Base-by-base conservation (phyloP, 2,329 filamentous ascomycete species). In the Fusarium kyushuense region DNA sequence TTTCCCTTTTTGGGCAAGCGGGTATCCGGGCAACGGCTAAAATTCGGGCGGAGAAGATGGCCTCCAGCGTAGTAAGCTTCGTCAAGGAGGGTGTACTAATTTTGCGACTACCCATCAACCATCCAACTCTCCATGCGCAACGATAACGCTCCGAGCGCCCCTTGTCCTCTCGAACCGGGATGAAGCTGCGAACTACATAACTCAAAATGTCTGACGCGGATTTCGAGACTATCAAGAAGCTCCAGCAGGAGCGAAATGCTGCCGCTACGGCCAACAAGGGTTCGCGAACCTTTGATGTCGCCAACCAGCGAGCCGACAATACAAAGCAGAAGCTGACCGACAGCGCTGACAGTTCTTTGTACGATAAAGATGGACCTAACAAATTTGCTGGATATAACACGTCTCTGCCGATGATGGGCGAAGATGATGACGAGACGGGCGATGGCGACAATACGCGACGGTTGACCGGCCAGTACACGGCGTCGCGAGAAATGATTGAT, bases 391-490 rank as follows among this genome's bases (percentile, higher is more conserved):
- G 94, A 70, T 99, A 98, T 79, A 92, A 96, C 77, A 92, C 89
- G n/a, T 94, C 93, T 40, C 92, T 98, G 72, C 91, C 94, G 38
- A 89, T 90, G 57, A 89, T 88, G 73, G 92, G 91, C 73, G 92
- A 91, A 76, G 91, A 90, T 55, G 92, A 93, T 74, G 91, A 93
- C 62, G 90, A 92, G 62, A 93, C 93, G 87, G 87, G 87, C 49
- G 92, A 90, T 78, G 89, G 82, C 58, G 91, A 92, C 78, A 89
- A 84, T 72, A 89, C 92, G 72, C 88, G 91, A 74, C 89, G 93
- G 63, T 84, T 99, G 63, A 91, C 97, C 33, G 95, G 94, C 67
- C 96, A 98, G 80, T 99, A 99, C 81, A 99, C 96, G 35, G 96
- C 96, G 27, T 95, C 94, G 38, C 91, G 89, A 72, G 90, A 92